Evolutionary conservation across 305 asterid species (phyloP).

Genomic region (Fraxinus greggii): DNA sequence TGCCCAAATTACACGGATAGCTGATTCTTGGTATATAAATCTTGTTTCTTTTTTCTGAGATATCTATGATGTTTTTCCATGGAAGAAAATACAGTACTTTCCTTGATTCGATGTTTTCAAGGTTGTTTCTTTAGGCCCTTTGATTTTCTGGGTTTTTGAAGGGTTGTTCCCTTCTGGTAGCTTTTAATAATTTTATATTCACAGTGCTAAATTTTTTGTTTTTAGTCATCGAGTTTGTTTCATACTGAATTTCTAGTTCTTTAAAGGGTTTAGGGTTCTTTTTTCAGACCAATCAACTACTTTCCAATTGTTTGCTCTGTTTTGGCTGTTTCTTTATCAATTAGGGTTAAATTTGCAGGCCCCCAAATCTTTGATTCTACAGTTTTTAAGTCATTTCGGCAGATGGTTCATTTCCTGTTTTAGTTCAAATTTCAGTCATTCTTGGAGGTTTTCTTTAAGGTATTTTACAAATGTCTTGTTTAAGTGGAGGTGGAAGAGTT

Average conservation of each 20-base stretch:
- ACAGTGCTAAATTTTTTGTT: conserved; percentile 22
- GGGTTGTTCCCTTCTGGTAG: conserved; percentile 23
- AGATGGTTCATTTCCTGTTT: not conserved
- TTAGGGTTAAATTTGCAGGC: not conserved
- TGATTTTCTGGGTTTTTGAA: not conserved
- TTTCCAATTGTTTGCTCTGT: not conserved
- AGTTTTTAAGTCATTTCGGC: not conserved
- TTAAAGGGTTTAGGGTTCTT: conserved; percentile 37
- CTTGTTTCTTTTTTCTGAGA: conserved; percentile 9
- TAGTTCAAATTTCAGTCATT: not conserved
- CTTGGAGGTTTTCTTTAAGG: not conserved
- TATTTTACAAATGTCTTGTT: conserved; percentile 36
- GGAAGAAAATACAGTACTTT: conserved; percentile 19
- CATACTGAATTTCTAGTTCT: conserved; percentile 19
- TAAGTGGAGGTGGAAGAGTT: conserved; percentile 45
- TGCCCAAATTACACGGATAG: not conserved
- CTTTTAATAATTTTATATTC: conserved; percentile 12
- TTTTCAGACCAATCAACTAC: not conserved
- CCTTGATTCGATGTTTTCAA: conserved; percentile 29
- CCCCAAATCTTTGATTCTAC: not conserved
- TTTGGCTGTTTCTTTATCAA: not conserved
- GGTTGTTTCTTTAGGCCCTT: conserved; percentile 21
- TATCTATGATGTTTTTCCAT: conserved; percentile 19
- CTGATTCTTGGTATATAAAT: not conserved
- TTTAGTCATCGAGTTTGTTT: conserved; percentile 24